These are phyloP conservation scores for Celoporthe dispersa DNA, from an alignment of 2,329 filamentous ascomycete genomes.

Conservation along the genomic window DNA sequence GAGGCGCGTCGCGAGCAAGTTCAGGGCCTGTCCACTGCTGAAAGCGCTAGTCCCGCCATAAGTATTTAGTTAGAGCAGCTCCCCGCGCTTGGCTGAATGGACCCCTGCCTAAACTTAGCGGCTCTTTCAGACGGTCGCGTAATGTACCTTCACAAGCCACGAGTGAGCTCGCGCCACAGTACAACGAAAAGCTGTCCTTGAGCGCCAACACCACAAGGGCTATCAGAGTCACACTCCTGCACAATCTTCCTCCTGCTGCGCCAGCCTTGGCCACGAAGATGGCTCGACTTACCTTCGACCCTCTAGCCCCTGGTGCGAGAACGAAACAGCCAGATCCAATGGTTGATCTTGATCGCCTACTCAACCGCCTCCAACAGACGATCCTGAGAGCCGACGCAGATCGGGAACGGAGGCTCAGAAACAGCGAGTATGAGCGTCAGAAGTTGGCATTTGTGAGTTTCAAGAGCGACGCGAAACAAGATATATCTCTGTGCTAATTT, in stretches of 20 bases:
- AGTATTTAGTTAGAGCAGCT: neutral
- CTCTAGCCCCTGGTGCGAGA: slow-evolving; percentile 22
- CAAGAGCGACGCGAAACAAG: neutral
- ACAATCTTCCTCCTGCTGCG: neutral
- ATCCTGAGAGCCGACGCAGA: slow-evolving; percentile 66
- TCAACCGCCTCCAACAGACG: slow-evolving; percentile 67
- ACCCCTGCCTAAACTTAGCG: slow-evolving; percentile 1
- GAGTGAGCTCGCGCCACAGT: slow-evolving; percentile 24
- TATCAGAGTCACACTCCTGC: neutral
- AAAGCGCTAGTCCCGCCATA: neutral
- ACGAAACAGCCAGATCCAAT: slow-evolving; percentile 41
- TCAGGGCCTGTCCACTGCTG: neutral
- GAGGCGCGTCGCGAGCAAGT: slow-evolving; percentile 8
- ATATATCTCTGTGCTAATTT: slow-evolving; percentile 20
- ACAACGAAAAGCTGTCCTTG: slow-evolving; percentile 10
- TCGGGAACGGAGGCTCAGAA: slow-evolving; percentile 59
- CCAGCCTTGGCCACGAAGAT: neutral
- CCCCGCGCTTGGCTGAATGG: neutral
- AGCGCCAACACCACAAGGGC: neutral
- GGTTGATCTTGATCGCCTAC: slow-evolving; percentile 64
- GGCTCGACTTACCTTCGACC: slow-evolving; percentile 23
- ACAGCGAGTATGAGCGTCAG: slow-evolving; percentile 69
- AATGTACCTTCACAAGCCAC: slow-evolving; percentile 5
- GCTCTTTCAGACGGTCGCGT: neutral
- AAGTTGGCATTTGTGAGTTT: slow-evolving; percentile 57